Percentiles rank a stretch among this genome's conserved stretches.
phyloP scores from a whole-genome alignment of 2,329 filamentous ascomycete genomes.

The Aspergillus thermomutatus region DNA sequence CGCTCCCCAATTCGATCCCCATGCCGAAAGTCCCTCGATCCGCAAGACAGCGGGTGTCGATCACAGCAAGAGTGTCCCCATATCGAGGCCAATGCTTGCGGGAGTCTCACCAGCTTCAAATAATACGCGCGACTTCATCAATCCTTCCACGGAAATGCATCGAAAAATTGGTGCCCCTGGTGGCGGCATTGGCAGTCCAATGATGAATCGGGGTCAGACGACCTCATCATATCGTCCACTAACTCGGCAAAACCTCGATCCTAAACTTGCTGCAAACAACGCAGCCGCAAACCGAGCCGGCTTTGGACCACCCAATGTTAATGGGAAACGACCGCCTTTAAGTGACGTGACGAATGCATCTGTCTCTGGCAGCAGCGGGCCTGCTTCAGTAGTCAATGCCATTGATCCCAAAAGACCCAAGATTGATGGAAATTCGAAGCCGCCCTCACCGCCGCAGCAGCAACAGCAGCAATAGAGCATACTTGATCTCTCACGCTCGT shows the following conservation, averaged over 20 bases:
- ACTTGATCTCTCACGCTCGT: not conserved
- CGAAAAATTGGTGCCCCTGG: slow-evolving; percentile 36
- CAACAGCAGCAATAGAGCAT: slow-evolving; percentile 1
- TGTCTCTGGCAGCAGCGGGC: slow-evolving; percentile 16
- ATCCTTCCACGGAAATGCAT: slow-evolving; percentile 33
- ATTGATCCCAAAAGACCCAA: slow-evolving; percentile 34
- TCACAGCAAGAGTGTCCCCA: slow-evolving; percentile 70
- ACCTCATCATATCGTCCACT: slow-evolving; percentile 44
- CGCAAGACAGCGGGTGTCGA: slow-evolving; percentile 86
- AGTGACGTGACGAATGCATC: slow-evolving; percentile 44
- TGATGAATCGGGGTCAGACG: slow-evolving; percentile 32
- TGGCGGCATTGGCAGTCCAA: slow-evolving; percentile 27
- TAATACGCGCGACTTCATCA: slow-evolving; percentile 32
- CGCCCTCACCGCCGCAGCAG: slow-evolving; percentile 14
- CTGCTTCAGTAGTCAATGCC: slow-evolving; percentile 20
- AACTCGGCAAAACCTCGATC: slow-evolving; percentile 39
- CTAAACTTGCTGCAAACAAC: slow-evolving; percentile 19
- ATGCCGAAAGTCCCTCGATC: slow-evolving; percentile 77
- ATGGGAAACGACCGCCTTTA: slow-evolving; percentile 43
- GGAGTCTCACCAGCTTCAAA: slow-evolving; percentile 29
- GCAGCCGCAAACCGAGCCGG: slow-evolving; percentile 16
- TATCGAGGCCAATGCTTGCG: slow-evolving; percentile 51
- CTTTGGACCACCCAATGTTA: slow-evolving; percentile 27
- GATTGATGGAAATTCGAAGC: slow-evolving; percentile 17
- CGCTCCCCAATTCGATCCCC: slow-evolving; percentile 65